A percentile compares a stretch with the other conserved stretches of the same genome.
Conservation (phyloP, 2,329 filamentous ascomycete genomes). For the Penicillium concentricum region DNA sequence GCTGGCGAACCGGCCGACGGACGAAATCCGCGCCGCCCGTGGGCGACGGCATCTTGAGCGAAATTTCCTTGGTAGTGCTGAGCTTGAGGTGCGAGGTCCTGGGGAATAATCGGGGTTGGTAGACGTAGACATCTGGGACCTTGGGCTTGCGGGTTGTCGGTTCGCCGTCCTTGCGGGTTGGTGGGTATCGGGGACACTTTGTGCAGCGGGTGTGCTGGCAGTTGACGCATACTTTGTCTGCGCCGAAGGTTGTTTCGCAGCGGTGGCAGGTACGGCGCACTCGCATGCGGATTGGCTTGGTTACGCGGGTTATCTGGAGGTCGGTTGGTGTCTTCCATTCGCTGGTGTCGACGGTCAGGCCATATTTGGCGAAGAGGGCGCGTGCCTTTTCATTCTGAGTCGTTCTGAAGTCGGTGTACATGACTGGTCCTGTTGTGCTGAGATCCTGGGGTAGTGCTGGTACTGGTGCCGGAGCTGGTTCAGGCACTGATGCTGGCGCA, state of each 20-base stretch:
- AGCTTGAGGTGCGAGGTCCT: slow-evolving; percentile 14
- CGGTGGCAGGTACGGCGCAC: slow-evolving; percentile 68
- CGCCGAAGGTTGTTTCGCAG: slow-evolving; percentile 72
- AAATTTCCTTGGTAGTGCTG: slow-evolving; percentile 21
- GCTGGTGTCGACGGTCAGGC: slow-evolving; percentile 43
- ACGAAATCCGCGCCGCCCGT: slow-evolving; percentile 69
- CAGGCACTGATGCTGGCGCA: slow-evolving; percentile 2
- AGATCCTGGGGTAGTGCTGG: slow-evolving; percentile 12
- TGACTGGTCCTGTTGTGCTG: slow-evolving; percentile 13
- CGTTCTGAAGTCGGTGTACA: slow-evolving; percentile 34
- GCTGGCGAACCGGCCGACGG: slow-evolving; percentile 68
- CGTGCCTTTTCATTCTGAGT: slow-evolving; percentile 46
- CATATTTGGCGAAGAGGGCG: slow-evolving; percentile 49
- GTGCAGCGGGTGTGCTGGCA: slow-evolving; percentile 81
- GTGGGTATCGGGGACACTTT: slow-evolving; percentile 73
- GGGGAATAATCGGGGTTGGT: slow-evolving; percentile 45
- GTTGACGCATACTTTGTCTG: slow-evolving; percentile 68
- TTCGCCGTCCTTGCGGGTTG: slow-evolving; percentile 61
- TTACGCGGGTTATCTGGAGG: slow-evolving; percentile 41
- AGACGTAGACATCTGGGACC: slow-evolving; percentile 28
- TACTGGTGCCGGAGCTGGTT: slow-evolving; percentile 5
- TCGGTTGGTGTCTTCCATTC: slow-evolving; percentile 42
- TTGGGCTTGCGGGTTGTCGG: slow-evolving; percentile 38
- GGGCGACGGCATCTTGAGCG: slow-evolving; percentile 57
- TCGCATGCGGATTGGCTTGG: slow-evolving; percentile 49